phyloP scores from a whole-genome alignment of 2,329 filamentous ascomycete species.

The Sporothrix brunneoviolacea region DNA sequence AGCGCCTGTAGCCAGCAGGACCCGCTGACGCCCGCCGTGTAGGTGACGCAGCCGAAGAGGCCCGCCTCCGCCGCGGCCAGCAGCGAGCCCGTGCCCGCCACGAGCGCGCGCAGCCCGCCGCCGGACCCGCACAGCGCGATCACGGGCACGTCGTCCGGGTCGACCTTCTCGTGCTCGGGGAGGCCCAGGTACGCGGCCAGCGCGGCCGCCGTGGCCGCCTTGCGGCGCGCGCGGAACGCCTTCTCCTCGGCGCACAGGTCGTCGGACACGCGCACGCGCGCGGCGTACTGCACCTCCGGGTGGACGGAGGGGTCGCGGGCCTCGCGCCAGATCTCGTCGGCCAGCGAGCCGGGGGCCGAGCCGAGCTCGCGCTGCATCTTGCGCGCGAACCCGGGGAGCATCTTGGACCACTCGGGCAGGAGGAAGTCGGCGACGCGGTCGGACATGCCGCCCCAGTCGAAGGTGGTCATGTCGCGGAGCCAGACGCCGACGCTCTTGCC shows the following conservation, averaged over 20 bases:
- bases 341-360: slow-evolving; percentile 78
- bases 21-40: slow-evolving; percentile 91
- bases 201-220: slow-evolving; percentile 60
- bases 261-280: slow-evolving; percentile 74
- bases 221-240: slow-evolving; percentile 63
- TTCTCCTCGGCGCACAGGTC: slow-evolving; percentile 74
- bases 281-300: slow-evolving; percentile 79
- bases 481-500: slow-evolving; percentile 40
- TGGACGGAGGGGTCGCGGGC: slow-evolving; percentile 77
- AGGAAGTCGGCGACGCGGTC: slow-evolving; percentile 63
- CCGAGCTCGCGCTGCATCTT: slow-evolving; percentile 86
- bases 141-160: slow-evolving; percentile 84
- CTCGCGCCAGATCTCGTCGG: slow-evolving; percentile 89
- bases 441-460: slow-evolving; percentile 48
- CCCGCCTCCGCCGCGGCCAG: slow-evolving; percentile 79
- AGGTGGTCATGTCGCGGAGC: slow-evolving; percentile 46
- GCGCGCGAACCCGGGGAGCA: slow-evolving; percentile 66
- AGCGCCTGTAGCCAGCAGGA: slow-evolving; percentile 92
- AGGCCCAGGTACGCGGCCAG: slow-evolving; percentile 78
- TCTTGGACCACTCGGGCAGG: slow-evolving; percentile 73
- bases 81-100: slow-evolving; percentile 84
- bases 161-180: slow-evolving; percentile 64
- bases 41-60: slow-evolving; percentile 88
- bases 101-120: slow-evolving; percentile 80
- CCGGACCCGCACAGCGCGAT: slow-evolving; percentile 95